Evolutionary conservation across 768 basidiomycete genomes (phyloP), one percentile per base, ranked within the genome.

Genomic region (Rossbeevera mucosa): DNA sequence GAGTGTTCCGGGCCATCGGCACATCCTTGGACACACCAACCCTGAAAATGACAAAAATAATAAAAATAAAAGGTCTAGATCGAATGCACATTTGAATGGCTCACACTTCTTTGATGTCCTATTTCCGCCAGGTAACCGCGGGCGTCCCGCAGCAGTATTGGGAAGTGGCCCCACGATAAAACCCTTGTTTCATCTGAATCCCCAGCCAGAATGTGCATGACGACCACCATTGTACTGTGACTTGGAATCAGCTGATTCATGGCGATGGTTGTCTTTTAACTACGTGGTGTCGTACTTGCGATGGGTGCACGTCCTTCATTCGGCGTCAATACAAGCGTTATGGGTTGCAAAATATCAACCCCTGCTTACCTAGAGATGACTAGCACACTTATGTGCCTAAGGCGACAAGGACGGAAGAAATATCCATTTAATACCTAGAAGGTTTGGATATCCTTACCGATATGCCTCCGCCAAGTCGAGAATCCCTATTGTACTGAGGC

Each of bases 181-280:
- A 61, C 44, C 26, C 24, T 49, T n/a, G 51, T 61, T 64, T 61
- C 62, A 59, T 47, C 44, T 2, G 29, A 46, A 22, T 21, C 48
- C 24, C 42, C 20, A 25, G 30, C n/a, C 26, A 13, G 8, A 44
- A 43, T 12, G 7, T 6, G 2, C 31, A 33, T 16, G 31, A 33
- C 16, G 28, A 2, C 33, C 8, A 36, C 33, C 33, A 36, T 36
- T 30, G 30, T 30, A n/a, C n/a, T 33, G n/a, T 36, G n/a, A n/a
- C n/a, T 36, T 36, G n/a, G n/a, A n/a, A n/a, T 36, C 33, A n/a
- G 33, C 33, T 12, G 33, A n/a, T 8, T 8, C n/a, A 36, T n/a
- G 33, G n/a, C 28, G 12, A 18, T 18, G n/a, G 7, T 40, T 4
- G 26, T n/a, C 33, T 8, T 55, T 38, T 24, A 33, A 47, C 29